phyloP scores from a whole-genome alignment of 176 grass and related monocot genomes.

The Canna indica region DNA sequence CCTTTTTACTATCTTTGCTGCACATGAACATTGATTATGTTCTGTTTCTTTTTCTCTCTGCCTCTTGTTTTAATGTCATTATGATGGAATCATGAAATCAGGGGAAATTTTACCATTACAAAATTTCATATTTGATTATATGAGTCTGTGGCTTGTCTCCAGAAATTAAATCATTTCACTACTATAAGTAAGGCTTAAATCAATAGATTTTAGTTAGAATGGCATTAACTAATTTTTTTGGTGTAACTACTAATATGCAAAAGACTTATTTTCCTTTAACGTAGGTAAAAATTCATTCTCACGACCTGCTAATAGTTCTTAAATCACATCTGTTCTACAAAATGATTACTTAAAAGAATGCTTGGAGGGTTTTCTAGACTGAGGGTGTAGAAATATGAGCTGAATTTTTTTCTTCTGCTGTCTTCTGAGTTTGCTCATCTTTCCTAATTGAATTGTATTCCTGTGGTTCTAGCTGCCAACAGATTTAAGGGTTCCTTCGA shows the following conservation, averaged over 20 bases:
- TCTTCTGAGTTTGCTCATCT: background rate
- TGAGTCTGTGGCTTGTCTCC: no score
- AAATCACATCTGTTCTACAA: background rate
- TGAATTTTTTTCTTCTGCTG: background rate
- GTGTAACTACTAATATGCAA: background rate
- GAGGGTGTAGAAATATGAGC: background rate
- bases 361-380: background rate
- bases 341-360: background rate
- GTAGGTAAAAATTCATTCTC: background rate
- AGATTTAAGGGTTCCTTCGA: constrained; percentile 64
- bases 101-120: background rate
- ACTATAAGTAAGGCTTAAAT: no score
- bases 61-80: background rate
- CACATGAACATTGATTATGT: background rate
- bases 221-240: background rate
- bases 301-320: background rate
- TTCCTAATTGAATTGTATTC: background rate
- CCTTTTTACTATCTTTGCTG: background rate
- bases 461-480: constrained; percentile 40
- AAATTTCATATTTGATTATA: background rate
- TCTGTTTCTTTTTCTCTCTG: background rate
- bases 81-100: background rate
- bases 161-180: background rate
- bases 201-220: background rate
- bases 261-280: background rate